Evolutionary conservation across 2,329 filamentous ascomycete genomes (phyloP).

Genomic region (Sclerotinia spermophila): DNA sequence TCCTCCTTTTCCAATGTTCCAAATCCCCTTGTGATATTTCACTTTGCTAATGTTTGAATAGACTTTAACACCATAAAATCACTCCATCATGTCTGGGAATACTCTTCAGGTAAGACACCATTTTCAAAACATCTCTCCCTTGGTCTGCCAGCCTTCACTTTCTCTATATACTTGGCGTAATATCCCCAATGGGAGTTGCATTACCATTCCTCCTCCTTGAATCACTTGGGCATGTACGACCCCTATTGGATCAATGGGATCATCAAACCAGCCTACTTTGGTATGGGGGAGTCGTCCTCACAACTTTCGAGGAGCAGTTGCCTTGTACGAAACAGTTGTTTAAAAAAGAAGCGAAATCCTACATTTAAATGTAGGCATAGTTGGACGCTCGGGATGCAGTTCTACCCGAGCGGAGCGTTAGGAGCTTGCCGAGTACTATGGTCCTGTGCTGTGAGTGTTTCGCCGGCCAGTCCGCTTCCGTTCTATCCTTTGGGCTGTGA

Average conservation of each 20-base stretch:
- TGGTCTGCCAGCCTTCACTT: not conserved
- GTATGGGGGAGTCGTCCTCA: not conserved
- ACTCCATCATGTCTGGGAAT: not conserved
- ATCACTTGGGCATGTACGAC: not conserved
- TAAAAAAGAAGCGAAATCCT: not conserved
- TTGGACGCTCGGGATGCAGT: not conserved
- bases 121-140: not conserved
- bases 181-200: not conserved
- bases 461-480: not conserved
- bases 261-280: slow-evolving; percentile 8
- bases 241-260: not conserved
- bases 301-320: not conserved
- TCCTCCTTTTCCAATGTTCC: not conserved
- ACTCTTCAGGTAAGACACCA: slow-evolving; percentile 9
- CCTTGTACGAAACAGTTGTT: not conserved
- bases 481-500: not conserved
- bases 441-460: not conserved
- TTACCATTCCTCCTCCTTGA: not conserved
- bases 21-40: not conserved
- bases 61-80: not conserved
- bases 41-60: not conserved
- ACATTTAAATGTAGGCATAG: not conserved
- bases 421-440: slow-evolving; percentile 9
- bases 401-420: not conserved
- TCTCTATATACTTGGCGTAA: not conserved